Conservation (phyloP, 2,329 filamentous ascomycete genomes). For the Cadophora sp. region DNA sequence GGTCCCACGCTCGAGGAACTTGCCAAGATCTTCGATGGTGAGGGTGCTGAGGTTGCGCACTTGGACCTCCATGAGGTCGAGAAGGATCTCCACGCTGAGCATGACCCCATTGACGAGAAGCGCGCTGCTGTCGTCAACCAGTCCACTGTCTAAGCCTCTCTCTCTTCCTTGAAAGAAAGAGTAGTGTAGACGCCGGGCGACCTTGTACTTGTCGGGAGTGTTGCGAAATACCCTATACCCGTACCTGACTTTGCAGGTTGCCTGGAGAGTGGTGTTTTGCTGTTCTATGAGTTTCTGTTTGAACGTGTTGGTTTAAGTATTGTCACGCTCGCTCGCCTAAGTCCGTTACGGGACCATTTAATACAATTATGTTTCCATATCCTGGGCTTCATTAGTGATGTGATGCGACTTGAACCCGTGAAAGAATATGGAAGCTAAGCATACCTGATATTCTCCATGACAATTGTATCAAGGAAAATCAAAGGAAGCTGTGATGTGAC, state of each 20-base stretch:
- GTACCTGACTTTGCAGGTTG: constrained; percentile 5
- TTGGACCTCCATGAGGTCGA: constrained; percentile 62
- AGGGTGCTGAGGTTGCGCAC: constrained; percentile 59
- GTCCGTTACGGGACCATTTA: not conserved
- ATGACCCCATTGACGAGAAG: constrained; percentile 30
- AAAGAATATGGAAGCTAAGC: not conserved
- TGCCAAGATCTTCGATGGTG: constrained; percentile 73
- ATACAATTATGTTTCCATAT: constrained; percentile 12
- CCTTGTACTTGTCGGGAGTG: constrained; percentile 5
- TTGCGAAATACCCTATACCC: constrained; percentile 12
- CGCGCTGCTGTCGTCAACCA: constrained; percentile 14
- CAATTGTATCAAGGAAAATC: no score
- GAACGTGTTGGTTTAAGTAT: constrained; percentile 9
- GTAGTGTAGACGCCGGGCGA: not conserved
- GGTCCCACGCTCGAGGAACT: constrained; percentile 75
- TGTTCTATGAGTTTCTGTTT: constrained; percentile 4
- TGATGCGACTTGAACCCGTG: not conserved
- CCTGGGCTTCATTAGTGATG: not conserved
- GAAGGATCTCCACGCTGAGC: constrained; percentile 52
- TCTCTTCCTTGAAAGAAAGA: not conserved
- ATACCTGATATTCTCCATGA: no score
- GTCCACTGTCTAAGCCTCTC: constrained; percentile 22
- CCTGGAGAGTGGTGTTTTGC: constrained; percentile 9
- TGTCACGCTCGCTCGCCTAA: constrained; percentile 11
- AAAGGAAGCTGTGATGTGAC: no score